phyloP scores from a whole-genome alignment of 176 grass and related monocot species.

The Pontederia crassipes region DNA sequence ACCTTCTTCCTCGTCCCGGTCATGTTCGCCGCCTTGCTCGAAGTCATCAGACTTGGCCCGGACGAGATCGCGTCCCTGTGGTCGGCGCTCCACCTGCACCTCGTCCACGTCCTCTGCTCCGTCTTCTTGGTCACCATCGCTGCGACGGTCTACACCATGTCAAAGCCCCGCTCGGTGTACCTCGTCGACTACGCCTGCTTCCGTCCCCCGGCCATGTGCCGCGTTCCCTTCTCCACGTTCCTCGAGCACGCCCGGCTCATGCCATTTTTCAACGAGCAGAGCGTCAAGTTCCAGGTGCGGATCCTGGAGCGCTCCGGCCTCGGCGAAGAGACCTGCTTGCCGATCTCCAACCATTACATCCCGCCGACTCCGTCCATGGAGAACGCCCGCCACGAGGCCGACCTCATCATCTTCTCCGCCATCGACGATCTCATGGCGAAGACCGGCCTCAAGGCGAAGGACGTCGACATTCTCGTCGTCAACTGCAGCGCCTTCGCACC shows the following conservation, averaged over 20 bases:
- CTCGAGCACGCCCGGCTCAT: background rate
- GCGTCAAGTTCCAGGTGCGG: constrained; percentile 1
- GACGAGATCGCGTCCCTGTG: background rate
- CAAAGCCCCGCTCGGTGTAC: background rate
- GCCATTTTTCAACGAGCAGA: constrained; percentile 8
- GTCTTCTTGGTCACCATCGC: background rate
- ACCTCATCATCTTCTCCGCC: background rate
- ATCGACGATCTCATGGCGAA: constrained; percentile 29
- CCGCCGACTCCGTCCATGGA: background rate
- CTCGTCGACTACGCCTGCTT: constrained; percentile 3
- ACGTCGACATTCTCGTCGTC: constrained; percentile 35
- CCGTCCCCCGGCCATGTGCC: background rate
- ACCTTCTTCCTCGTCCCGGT: background rate
- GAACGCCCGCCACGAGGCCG: background rate
- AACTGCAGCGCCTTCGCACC: constrained; percentile 61
- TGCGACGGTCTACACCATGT: background rate
- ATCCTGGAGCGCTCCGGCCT: constrained; percentile 8
- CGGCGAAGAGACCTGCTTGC: background rate
- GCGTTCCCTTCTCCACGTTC: constrained; percentile 1
- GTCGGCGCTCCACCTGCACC: background rate
- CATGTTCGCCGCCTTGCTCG: background rate
- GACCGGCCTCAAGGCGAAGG: constrained; percentile 3
- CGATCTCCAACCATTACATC: background rate
- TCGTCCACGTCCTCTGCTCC: background rate
- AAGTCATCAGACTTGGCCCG: background rate